Evolutionary conservation across 768 basidiomycete genomes (phyloP).

Genomic region (Trametes gibbosa): DNA sequence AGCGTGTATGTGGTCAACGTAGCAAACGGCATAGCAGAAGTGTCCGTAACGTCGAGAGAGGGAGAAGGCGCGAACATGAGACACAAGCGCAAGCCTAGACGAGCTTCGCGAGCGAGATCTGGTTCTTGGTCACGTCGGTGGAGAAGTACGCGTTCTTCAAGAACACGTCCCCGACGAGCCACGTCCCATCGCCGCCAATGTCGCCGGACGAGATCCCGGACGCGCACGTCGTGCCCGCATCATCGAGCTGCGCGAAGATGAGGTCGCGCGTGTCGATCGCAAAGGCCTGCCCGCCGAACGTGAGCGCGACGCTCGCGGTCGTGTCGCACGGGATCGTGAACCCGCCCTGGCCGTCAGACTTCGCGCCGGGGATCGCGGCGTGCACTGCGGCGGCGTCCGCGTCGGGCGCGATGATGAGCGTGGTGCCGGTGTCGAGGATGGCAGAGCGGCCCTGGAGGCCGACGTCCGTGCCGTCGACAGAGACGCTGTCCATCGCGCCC

Average conservation of each 20-base stretch:
- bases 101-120: conserved; percentile 58
- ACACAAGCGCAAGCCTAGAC: conserved; percentile 27
- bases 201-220: conserved; percentile 68
- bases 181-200: conserved; percentile 56
- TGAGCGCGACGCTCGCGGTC: conserved; percentile 49
- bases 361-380: conserved; percentile 52
- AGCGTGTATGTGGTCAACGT: neutral
- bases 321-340: conserved; percentile 69
- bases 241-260: conserved; percentile 50
- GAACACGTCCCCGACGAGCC: conserved; percentile 78
- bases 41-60: neutral
- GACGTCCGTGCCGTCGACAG: conserved; percentile 53
- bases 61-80: neutral
- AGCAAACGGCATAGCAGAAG: neutral
- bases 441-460: conserved; percentile 63
- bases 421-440: conserved; percentile 55
- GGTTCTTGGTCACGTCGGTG: conserved; percentile 55
- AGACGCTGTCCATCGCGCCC: conserved; percentile 54
- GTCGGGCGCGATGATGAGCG: conserved; percentile 40
- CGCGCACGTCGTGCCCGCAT: conserved; percentile 54
- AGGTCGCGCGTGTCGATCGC: conserved; percentile 66
- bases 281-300: conserved; percentile 57
- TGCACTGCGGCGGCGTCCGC: conserved; percentile 57
- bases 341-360: conserved; percentile 44
- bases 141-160: conserved; percentile 78